Percentiles rank a stretch among this genome's conserved stretches.
Conservation (phyloP, 2,329 filamentous ascomycete species). For the Emergomyces orientalis region DNA sequence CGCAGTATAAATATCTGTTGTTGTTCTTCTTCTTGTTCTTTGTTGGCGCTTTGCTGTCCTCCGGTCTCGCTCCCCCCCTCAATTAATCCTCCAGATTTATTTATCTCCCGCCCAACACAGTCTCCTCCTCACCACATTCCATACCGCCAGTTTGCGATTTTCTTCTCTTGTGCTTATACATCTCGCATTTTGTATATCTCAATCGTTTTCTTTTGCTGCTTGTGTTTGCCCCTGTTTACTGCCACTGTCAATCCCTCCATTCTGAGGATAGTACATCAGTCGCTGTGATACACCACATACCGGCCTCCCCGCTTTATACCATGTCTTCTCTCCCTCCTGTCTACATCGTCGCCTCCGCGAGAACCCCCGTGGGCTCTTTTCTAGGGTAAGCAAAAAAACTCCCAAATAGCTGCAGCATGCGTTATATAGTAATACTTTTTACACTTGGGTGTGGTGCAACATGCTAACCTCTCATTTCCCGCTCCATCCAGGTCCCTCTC, state of each 20-base stretch:
- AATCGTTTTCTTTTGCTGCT: neutral
- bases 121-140: neutral
- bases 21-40: no score
- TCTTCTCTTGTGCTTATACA: neutral
- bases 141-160: slow-evolving; percentile 1
- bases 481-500: slow-evolving; percentile 62
- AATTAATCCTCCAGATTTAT: no score
- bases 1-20: no score
- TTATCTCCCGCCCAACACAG: neutral
- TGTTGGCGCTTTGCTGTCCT: no score
- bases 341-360: slow-evolving; percentile 87
- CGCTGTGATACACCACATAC: neutral
- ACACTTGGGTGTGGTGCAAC: neutral
- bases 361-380: slow-evolving; percentile 90
- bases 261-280: neutral
- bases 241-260: neutral
- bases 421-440: neutral
- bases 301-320: slow-evolving; percentile 6
- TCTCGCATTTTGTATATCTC: neutral
- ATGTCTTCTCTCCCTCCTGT: slow-evolving; percentile 65
- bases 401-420: slow-evolving; percentile 5
- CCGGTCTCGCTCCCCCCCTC: no score
- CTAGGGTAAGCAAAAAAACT: slow-evolving; percentile 57
- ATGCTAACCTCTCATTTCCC: slow-evolving; percentile 6
- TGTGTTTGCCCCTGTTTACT: neutral